Percentiles rank a stretch among this genome's conserved stretches.
These are phyloP conservation scores for Eimeria zaria DNA, from an alignment of 169 alveolate genomes.

Conservation along the genomic window DNA sequence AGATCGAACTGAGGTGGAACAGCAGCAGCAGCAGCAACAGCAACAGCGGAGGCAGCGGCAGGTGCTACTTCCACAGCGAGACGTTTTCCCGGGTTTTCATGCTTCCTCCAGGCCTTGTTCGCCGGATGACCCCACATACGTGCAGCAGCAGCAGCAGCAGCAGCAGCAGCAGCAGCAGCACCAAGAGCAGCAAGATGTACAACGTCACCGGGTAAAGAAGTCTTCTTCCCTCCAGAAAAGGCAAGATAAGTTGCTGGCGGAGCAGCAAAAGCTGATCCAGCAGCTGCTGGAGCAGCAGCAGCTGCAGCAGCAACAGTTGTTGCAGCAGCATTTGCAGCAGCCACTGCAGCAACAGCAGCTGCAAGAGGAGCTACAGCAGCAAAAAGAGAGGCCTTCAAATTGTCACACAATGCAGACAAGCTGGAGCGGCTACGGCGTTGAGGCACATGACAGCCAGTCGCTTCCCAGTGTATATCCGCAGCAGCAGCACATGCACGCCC, in stretches of 20 bases:
- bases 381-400: not conserved
- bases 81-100: not conserved
- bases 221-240: not conserved
- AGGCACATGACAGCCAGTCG: not conserved
- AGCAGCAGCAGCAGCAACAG: slow-evolving; percentile 28
- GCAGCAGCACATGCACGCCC: not conserved
- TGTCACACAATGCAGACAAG: not conserved
- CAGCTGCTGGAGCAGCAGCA: slow-evolving; percentile 18
- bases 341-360: not conserved
- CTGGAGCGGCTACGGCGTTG: not conserved
- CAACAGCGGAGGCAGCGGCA: slow-evolving; percentile 11
- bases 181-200: no score
- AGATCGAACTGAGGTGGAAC: not conserved
- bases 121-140: not conserved
- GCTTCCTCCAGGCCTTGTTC: not conserved
- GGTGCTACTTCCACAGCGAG: not conserved
- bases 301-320: slow-evolving; percentile 6
- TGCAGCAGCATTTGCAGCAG: not conserved
- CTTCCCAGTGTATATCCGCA: not conserved
- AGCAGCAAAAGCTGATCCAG: not conserved
- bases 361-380: not conserved
- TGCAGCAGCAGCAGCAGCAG: not conserved
- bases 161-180: no score
- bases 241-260: not conserved
- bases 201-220: not conserved